Evolutionary conservation across 2,329 filamentous ascomycete species (phyloP).

Genomic region (Byssochlamys sp.): DNA sequence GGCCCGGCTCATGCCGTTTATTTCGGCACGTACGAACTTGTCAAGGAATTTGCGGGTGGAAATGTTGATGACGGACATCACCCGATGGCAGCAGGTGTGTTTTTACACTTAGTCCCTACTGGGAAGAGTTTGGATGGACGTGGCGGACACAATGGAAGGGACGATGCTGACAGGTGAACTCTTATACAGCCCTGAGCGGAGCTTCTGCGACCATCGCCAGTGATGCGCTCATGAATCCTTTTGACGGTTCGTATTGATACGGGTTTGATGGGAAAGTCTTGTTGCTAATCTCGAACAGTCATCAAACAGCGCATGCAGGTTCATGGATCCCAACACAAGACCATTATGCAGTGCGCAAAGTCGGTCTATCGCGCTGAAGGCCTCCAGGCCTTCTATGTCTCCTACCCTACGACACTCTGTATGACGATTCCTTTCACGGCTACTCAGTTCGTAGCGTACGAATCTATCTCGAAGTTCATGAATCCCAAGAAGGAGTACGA

Average conservation of each 20-base stretch:
- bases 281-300: constrained; percentile 48
- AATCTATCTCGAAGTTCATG: constrained; percentile 87
- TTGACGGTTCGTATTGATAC: constrained; percentile 62
- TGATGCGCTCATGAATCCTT: constrained; percentile 98
- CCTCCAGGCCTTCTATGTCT: constrained; percentile 88
- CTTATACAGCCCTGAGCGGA: constrained; percentile 66
- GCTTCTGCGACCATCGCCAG: constrained; percentile 92
- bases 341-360: constrained; percentile 74
- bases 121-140: background rate
- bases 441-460: constrained; percentile 93
- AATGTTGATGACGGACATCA: constrained; percentile 79
- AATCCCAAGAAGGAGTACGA: constrained; percentile 75
- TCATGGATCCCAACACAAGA: constrained; percentile 84
- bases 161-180: constrained; percentile 24
- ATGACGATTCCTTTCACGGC: constrained; percentile 99
- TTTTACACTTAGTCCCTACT: background rate
- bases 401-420: constrained; percentile 91
- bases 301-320: constrained; percentile 99
- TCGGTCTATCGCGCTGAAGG: constrained; percentile 84
- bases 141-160: background rate
- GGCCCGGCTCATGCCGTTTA: constrained; percentile 95
- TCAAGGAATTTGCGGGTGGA: constrained; percentile 91
- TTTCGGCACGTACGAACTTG: constrained; percentile 93
- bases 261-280: background rate
- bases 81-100: constrained; percentile 77